Percentiles rank a stretch among this genome's conserved stretches.
Conservation (phyloP, 2,329 filamentous ascomycete genomes). For the Pyricularia grisea region DNA sequence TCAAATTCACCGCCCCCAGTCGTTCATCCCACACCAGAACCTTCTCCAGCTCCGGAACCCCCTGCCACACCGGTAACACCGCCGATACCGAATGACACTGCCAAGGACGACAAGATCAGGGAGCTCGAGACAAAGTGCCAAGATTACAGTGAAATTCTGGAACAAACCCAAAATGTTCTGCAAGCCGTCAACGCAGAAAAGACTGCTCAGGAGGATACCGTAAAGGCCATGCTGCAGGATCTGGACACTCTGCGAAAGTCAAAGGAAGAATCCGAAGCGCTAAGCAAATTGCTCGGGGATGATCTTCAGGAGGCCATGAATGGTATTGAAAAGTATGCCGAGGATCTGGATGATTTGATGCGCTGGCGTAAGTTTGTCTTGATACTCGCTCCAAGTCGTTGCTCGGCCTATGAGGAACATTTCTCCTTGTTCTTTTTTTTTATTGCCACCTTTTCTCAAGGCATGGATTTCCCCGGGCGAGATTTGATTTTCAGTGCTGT, state of each 20-base stretch:
- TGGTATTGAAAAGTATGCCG: constrained; percentile 4
- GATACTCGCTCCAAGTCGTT: not conserved
- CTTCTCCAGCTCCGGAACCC: not conserved
- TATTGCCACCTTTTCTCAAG: too few relatives aligned
- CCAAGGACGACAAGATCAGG: constrained; percentile 2
- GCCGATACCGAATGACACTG: not conserved
- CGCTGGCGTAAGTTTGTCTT: constrained; percentile 2
- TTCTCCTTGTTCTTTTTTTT: not conserved
- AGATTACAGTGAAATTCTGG: constrained; percentile 2
- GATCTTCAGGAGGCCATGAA: constrained; percentile 1
- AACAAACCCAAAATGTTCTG: constrained; percentile 2
- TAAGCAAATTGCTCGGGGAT: not conserved
- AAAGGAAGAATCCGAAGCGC: not conserved
- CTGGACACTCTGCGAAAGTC: not conserved
- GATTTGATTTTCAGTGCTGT: too few relatives aligned
- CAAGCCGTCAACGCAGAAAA: not conserved
- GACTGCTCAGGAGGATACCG: not conserved
- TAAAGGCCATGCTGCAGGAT: not conserved
- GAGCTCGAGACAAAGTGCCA: constrained; percentile 3
- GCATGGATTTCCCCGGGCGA: too few relatives aligned
- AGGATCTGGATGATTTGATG: constrained; percentile 5
- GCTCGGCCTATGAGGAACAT: not conserved
- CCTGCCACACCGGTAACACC: not conserved
- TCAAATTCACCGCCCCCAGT: not conserved
- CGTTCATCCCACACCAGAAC: not conserved